These are phyloP conservation scores for Cryomyces minteri DNA, from an alignment of 495 filamentous ascomycete genomes.

Conservation along the genomic window DNA sequence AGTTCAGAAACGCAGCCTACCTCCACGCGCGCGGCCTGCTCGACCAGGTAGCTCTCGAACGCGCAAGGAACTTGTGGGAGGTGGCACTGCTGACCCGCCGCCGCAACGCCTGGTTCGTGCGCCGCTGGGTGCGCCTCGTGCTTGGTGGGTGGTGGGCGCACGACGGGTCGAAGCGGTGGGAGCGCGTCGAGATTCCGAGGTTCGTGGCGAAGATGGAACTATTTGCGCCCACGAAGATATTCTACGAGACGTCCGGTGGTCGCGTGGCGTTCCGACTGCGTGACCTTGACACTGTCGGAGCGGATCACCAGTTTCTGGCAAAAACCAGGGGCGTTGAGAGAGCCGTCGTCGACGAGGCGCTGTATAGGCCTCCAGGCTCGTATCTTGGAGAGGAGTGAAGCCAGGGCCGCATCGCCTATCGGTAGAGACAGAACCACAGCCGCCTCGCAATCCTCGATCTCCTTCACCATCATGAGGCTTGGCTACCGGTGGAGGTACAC, in stretches of 20 bases:
- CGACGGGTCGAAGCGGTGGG: slow-evolving; percentile 2
- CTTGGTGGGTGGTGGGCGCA: slow-evolving; percentile 1
- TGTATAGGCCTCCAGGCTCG: too few species aligned
- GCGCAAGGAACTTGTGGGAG: background rate
- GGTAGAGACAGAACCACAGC: too few species aligned
- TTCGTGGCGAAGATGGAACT: background rate
- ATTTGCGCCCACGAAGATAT: background rate
- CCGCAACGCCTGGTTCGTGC: slow-evolving; percentile 3
- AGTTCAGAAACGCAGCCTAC: background rate
- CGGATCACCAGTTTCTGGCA: too few species aligned
- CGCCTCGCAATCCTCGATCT: too few species aligned
- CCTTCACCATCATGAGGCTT: too few species aligned
- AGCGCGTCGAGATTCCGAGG: background rate
- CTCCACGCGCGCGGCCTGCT: background rate
- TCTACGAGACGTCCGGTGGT: background rate
- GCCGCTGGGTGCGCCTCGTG: slow-evolving; percentile 7
- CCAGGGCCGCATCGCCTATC: too few species aligned
- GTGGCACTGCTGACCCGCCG: background rate
- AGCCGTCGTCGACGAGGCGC: too few species aligned
- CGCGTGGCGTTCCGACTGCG: background rate
- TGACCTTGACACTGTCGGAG: too few species aligned
- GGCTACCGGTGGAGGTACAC: too few species aligned
- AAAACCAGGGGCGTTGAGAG: too few species aligned
- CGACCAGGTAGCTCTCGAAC: background rate
- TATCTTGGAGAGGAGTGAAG: too few species aligned